A percentile compares a stretch with the other conserved stretches of the same genome.
Conservation (phyloP, 1,284 basidiomycete genomes). For the Papiliotrema flavescens region DNA sequence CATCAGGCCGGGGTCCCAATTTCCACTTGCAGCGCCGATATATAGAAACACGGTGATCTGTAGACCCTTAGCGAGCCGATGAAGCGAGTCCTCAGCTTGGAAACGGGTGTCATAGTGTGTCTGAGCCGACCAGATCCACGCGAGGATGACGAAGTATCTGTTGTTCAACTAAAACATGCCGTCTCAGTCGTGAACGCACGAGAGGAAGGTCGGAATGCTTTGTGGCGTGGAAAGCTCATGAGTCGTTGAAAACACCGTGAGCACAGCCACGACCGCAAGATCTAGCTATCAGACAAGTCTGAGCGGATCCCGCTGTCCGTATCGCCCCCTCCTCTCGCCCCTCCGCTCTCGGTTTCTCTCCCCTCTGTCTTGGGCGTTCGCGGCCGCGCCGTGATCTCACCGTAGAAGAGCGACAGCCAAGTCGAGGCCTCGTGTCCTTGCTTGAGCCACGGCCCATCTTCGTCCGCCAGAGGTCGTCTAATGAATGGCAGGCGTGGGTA, state of each 20-base stretch:
- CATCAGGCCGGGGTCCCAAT: conserved; percentile 28
- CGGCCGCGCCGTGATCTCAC: too few species aligned
- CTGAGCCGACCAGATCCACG: conserved; percentile 35
- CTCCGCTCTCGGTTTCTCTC: too few species aligned
- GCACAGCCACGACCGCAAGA: conserved; percentile 32
- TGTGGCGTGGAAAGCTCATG: conserved; percentile 21
- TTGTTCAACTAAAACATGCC: too few species aligned
- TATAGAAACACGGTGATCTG: conserved; percentile 33
- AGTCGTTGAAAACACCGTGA: conserved; percentile 25
- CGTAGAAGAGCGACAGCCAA: conserved; percentile 32
- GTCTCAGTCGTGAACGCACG: conserved; percentile 6
- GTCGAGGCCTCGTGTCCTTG: conserved; percentile 19
- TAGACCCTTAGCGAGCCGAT: conserved; percentile 24
- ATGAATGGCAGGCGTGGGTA: not conserved
- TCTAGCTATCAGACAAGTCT: conserved; percentile 11
- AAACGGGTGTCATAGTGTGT: conserved; percentile 30
- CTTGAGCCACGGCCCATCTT: conserved; percentile 16
- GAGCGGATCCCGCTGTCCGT: too few species aligned
- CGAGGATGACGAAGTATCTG: conserved; percentile 24
- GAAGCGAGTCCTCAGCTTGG: conserved; percentile 28
- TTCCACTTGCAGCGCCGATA: conserved; percentile 30
- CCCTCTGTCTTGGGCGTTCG: too few species aligned
- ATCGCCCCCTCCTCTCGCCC: too few species aligned
- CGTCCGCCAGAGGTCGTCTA: not conserved
- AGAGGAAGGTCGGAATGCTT: conserved; percentile 25